Percentiles rank a stretch among this genome's conserved stretches.
Conservation (phyloP, 257 asterid species). For the Petrea volubilis region DNA sequence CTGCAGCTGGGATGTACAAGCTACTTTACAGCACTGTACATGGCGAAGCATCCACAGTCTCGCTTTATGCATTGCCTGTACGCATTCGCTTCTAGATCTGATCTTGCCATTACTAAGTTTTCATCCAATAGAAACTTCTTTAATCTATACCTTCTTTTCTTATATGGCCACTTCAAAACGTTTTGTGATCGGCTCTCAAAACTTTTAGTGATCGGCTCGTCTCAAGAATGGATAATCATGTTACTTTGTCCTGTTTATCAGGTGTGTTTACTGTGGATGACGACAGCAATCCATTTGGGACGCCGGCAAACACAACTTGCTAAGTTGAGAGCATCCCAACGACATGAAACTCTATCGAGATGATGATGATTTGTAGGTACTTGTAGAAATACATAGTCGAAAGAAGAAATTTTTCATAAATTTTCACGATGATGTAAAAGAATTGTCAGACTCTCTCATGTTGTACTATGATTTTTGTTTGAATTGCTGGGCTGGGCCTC, state of each 20-base stretch:
- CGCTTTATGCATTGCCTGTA: slow-evolving; percentile 84
- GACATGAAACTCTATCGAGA: slow-evolving; percentile 31
- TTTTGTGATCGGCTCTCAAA: not conserved
- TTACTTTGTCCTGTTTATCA: slow-evolving; percentile 23
- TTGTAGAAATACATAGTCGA: slow-evolving; percentile 1
- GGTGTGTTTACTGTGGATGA: slow-evolving; percentile 78
- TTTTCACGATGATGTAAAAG: not conserved
- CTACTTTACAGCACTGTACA: slow-evolving; percentile 62
- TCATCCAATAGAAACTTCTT: slow-evolving; percentile 1
- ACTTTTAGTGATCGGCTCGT: no score
- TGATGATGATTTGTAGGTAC: slow-evolving; percentile 24
- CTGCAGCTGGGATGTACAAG: slow-evolving; percentile 95
- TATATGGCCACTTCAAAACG: not conserved
- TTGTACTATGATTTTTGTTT: not conserved
- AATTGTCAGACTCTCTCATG: not conserved
- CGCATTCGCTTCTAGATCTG: slow-evolving; percentile 15
- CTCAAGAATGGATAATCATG: not conserved
- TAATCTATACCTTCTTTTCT: not conserved
- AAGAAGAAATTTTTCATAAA: not conserved
- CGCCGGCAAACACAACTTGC: slow-evolving; percentile 65
- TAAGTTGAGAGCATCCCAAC: slow-evolving; percentile 43
- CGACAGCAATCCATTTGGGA: slow-evolving; percentile 71
- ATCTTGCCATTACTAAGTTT: not conserved
- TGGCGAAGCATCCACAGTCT: slow-evolving; percentile 60
- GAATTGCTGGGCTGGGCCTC: not conserved